phyloP scores from a whole-genome alignment of 805 yeast species.

The Monosporozyma siamensis region DNA sequence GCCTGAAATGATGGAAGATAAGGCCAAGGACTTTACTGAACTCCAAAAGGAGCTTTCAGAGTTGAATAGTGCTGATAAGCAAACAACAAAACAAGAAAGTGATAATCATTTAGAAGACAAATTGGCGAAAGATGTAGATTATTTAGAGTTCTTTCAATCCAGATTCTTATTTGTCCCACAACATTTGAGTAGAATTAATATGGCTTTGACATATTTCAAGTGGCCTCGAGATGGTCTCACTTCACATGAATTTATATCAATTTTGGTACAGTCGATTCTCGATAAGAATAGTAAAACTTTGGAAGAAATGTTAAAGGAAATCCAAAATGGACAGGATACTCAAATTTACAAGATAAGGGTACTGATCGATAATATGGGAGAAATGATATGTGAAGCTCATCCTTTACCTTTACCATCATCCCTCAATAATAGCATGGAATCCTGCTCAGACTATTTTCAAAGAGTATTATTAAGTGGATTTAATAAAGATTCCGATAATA shows the following conservation, averaged over 20 bases:
- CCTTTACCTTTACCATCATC: conserved; percentile 14
- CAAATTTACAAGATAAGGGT: conserved; percentile 42
- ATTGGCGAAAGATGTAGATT: not conserved
- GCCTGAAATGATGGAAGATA: not conserved
- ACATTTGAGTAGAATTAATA: conserved; percentile 39
- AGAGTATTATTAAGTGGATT: conserved; percentile 21
- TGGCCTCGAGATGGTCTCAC: conserved; percentile 36
- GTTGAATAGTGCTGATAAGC: not conserved
- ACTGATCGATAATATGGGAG: conserved; percentile 32
- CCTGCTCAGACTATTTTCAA: conserved; percentile 18
- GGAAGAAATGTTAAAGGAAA: not conserved
- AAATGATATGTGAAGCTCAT: conserved; percentile 31
- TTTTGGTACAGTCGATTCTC: conserved; percentile 33
- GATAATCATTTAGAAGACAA: not conserved
- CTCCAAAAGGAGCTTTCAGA: conserved; percentile 1
- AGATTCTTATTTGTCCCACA: conserved; percentile 6
- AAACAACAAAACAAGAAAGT: no score
- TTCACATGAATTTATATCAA: conserved; percentile 33
- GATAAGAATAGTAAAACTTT: conserved; percentile 2
- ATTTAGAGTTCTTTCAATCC: not conserved
- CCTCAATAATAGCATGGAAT: not conserved
- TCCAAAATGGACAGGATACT: conserved; percentile 9
- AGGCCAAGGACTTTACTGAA: not conserved
- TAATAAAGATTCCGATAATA: conserved; percentile 16
- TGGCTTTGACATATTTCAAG: conserved; percentile 46